These are phyloP conservation scores for Lignosus rhinocerotis DNA, from an alignment of 1,284 basidiomycete genomes.

Conservation along the genomic window DNA sequence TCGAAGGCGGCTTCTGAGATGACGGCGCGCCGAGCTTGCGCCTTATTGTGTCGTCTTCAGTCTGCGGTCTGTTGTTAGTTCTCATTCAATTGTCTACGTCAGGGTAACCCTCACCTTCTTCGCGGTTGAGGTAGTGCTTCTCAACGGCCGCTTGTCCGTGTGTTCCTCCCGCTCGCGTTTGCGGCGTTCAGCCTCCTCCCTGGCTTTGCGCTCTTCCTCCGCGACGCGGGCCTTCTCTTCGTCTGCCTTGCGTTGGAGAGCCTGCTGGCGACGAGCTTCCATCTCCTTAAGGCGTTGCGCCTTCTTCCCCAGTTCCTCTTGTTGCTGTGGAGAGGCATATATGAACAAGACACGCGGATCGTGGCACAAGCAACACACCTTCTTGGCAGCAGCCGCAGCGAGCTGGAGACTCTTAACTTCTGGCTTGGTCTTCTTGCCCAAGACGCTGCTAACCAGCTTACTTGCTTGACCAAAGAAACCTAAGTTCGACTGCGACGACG, in stretches of 20 bases:
- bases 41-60: conserved; percentile 72
- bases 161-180: conserved; percentile 76
- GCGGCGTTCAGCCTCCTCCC: conserved; percentile 68
- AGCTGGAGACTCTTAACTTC: conserved; percentile 84
- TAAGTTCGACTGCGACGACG: conserved; percentile 53
- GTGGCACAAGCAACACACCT: conserved; percentile 47
- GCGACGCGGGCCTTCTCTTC: conserved; percentile 66
- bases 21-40: conserved; percentile 45
- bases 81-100: neutral
- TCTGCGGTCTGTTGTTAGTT: neutral
- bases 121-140: conserved; percentile 35
- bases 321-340: conserved; percentile 56
- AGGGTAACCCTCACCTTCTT: conserved; percentile 54
- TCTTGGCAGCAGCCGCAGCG: conserved; percentile 82
- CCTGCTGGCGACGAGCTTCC: conserved; percentile 73
- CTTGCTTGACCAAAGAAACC: conserved; percentile 70
- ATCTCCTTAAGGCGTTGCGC: conserved; percentile 72
- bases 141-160: conserved; percentile 61
- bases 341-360: neutral
- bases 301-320: conserved; percentile 84
- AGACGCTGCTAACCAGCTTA: conserved; percentile 61
- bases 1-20: conserved; percentile 53
- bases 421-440: conserved; percentile 70
- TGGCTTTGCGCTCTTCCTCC: conserved; percentile 70
- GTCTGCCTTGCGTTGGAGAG: conserved; percentile 74